Evolutionary conservation across 108 stramenopile genomes (phyloP).

Genomic region (Cyclotella choctawhatcheeana): DNA sequence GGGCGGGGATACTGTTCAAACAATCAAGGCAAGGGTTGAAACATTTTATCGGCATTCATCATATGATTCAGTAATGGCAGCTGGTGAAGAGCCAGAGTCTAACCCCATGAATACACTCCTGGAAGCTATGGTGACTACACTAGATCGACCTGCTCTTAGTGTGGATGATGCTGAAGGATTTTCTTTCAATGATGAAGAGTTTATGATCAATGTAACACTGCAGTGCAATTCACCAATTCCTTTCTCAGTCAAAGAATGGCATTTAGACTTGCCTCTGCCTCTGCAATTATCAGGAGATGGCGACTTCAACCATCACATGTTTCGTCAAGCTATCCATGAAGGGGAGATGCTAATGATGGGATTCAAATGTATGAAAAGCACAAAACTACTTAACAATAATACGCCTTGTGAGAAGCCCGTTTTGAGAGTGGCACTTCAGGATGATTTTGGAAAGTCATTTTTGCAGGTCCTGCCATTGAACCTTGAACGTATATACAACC

Average conservation of each 20-base stretch:
- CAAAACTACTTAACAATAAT: conserved; percentile 9
- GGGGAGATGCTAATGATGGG: conserved; percentile 66
- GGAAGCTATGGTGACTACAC: conserved; percentile 68
- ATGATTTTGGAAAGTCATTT: conserved; percentile 67
- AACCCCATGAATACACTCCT: conserved; percentile 59
- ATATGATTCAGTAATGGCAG: conserved; percentile 39
- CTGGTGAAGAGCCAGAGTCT: conserved; percentile 53
- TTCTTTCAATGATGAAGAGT: conserved; percentile 36
- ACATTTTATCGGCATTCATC: conserved; percentile 58
- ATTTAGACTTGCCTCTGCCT: conserved; percentile 53
- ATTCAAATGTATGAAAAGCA: conserved; percentile 57
- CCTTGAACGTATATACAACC: conserved; percentile 54
- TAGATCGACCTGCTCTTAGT: conserved; percentile 66
- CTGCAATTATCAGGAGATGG: conserved; percentile 48
- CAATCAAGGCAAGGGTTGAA: conserved; percentile 60
- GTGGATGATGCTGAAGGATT: conserved; percentile 58
- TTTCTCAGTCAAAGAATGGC: conserved; percentile 69
- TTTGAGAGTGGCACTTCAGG: conserved; percentile 58
- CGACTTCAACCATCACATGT: conserved; percentile 59
- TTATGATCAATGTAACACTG: conserved; percentile 61
- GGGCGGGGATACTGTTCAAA: conserved; percentile 40
- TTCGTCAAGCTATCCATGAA: conserved; percentile 56
- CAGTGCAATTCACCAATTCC: conserved; percentile 73
- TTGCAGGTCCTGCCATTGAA: conserved; percentile 63
- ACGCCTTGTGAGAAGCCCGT: conserved; percentile 36